Evolutionary conservation across 768 basidiomycete genomes (phyloP).

Genomic region (Termitomyces sp.): DNA sequence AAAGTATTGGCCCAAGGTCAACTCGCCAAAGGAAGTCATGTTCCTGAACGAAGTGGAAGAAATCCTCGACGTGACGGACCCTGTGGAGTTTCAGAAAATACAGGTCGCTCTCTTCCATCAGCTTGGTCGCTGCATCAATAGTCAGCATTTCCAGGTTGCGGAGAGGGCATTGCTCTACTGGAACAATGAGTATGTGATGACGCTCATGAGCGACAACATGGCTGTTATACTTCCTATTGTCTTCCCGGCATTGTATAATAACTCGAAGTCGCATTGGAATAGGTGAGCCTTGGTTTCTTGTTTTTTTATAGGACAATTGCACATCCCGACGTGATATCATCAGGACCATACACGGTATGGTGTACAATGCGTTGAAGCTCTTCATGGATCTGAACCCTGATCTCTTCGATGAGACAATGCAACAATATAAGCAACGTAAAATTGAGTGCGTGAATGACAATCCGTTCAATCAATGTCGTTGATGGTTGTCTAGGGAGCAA

Average conservation of each 20-base stretch:
- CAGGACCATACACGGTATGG: conserved; percentile 98
- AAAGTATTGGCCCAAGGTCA: conserved; percentile 98
- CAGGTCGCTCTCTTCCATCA: conserved; percentile 91
- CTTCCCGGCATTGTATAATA: conserved; percentile 93
- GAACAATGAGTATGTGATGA: conserved; percentile 99
- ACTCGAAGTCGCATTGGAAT: conserved; percentile 98
- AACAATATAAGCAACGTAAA: conserved; percentile 87
- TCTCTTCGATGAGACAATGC: conserved; percentile 90
- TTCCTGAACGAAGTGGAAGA: conserved; percentile 99
- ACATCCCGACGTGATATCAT: neutral
- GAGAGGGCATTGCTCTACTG: conserved; percentile 96
- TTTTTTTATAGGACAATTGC: neutral
- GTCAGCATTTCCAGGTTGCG: conserved; percentile 99
- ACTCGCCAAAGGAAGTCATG: conserved; percentile 99
- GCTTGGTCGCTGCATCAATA: conserved; percentile 95
- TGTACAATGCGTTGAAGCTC: conserved; percentile 95
- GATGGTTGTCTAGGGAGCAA: conserved; percentile 60
- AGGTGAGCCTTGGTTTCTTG: conserved; percentile 55
- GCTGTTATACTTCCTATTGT: conserved; percentile 88
- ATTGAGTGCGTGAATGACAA: conserved; percentile 60
- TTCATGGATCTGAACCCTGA: conserved; percentile 99
- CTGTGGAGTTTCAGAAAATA: conserved; percentile 94
- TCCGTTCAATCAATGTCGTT: neutral
- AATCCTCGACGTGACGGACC: conserved; percentile 96
- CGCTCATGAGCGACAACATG: conserved; percentile 97